phyloP scores from a whole-genome alignment of 371 early-diverging fungal genomes.

The Mucor velutinosus region DNA sequence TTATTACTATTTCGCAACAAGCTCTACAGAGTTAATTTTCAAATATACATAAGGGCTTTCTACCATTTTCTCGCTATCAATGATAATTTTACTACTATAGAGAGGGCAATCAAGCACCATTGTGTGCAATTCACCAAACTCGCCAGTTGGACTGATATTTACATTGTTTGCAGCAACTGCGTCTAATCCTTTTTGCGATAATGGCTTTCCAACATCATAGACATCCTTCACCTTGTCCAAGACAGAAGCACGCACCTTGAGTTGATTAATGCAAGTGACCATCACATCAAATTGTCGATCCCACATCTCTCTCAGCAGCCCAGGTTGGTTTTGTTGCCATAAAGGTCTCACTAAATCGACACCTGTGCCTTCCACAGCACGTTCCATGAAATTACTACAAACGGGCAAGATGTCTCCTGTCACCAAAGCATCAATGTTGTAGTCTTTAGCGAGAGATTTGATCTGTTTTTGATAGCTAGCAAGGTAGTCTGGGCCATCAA shows the following conservation, averaged over 20 bases:
- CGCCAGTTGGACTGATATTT: conserved; percentile 41
- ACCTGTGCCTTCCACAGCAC: conserved; percentile 46
- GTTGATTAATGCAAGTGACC: conserved; percentile 49
- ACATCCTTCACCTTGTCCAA: conserved; percentile 6
- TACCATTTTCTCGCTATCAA: conserved; percentile 20
- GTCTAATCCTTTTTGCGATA: conserved; percentile 5
- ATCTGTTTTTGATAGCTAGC: conserved; percentile 50
- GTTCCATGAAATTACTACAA: conserved; percentile 62
- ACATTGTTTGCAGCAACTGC: background rate
- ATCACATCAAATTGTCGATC: conserved; percentile 37
- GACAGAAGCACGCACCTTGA: conserved; percentile 24
- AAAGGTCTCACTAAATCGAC: conserved; percentile 56
- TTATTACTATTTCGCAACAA: conserved; percentile 14
- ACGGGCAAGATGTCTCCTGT: conserved; percentile 64
- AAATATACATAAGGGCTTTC: conserved; percentile 48
- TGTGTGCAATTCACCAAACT: conserved; percentile 62
- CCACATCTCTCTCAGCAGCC: conserved; percentile 43
- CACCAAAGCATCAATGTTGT: conserved; percentile 47
- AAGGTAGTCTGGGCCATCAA: conserved; percentile 53
- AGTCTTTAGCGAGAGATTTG: conserved; percentile 24
- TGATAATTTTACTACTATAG: conserved; percentile 30
- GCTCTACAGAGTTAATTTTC: conserved; percentile 29
- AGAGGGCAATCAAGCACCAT: conserved; percentile 58
- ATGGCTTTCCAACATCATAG: conserved; percentile 25
- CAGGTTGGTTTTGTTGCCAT: conserved; percentile 48